Base-by-base conservation (phyloP, 352 stramenopile genomes). In the Globisporangium orthogonon region DNA sequence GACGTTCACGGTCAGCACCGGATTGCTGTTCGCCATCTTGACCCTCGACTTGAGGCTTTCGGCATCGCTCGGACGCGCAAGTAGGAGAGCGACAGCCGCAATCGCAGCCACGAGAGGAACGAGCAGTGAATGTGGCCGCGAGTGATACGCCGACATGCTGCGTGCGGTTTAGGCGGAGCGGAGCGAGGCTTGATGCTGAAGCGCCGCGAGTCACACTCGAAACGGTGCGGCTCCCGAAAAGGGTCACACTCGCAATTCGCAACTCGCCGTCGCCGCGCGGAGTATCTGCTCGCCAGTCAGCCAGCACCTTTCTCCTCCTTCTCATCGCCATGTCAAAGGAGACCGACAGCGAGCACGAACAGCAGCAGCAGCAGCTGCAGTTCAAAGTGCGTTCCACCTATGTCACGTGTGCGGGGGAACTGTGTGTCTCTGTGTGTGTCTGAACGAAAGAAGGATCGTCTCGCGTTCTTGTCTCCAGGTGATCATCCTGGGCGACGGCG, bases 401-500 rank as follows among this genome's bases (percentile, higher is more conserved):
- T 11, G 29, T 52, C 33, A 37, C 33, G 33, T 37, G 33, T 37
- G 33, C 33, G 33, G 10, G 33, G 23, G 1, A 23, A 23, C 23
- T 23, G 23, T 23, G 23, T 1, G 23, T 23, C 0, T 23, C 0
- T 23, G 23, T 23, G 23, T 23, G 23, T 23, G 23, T 23, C 23
- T 23, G 23, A 23, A 23, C 23, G 23, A 23, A 23, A 23, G 23
- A 23, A 23, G 23, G 23, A 23, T 40, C 48, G 18, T 13, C 17
- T 52, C 6, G 1, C 10, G 18, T 52, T 0, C 6, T 3, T 5
- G 15, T 43, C 29, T 23, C 9, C 41, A 98, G 86, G 83, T 98
- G 44, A 97, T 98, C 60, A 86, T 98, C 51, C 61, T 98, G 31
- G 93, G 93, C 5, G 90, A 98, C 69, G 94, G 93, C 31, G 91